Evolutionary conservation across 2,329 filamentous ascomycete genomes (phyloP).

Genomic region (Cadophora sp.): DNA sequence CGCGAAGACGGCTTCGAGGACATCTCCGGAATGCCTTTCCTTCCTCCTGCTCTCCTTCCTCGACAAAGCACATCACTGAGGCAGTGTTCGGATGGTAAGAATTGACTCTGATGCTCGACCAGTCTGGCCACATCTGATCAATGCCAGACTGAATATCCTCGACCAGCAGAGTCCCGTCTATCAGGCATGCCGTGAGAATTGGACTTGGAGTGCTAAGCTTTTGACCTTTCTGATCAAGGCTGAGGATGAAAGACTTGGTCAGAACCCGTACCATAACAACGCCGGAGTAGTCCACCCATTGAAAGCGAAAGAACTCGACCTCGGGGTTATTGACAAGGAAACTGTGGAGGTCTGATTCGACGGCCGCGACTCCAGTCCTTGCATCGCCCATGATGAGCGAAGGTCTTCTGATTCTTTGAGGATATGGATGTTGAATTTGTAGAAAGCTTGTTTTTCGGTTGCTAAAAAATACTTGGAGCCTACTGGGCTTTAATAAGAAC

Average conservation of each 20-base stretch:
- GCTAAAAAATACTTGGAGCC: not conserved
- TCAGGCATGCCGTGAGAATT: constrained; percentile 69
- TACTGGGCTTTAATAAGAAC: not conserved
- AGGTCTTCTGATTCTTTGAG: no score
- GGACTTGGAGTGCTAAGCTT: constrained; percentile 61
- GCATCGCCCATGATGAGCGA: not conserved
- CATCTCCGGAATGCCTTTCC: constrained; percentile 59
- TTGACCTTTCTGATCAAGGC: constrained; percentile 45
- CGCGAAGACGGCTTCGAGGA: constrained; percentile 67
- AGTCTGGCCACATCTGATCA: constrained; percentile 72
- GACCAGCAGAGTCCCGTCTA: constrained; percentile 59
- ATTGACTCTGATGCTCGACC: constrained; percentile 58
- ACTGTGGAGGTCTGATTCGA: constrained; percentile 5
- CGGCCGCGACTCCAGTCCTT: not conserved
- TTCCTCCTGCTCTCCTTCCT: constrained; percentile 61
- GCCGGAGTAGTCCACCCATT: constrained; percentile 78
- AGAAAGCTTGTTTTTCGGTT: no score
- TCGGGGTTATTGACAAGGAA: constrained; percentile 57
- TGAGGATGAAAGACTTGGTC: constrained; percentile 62
- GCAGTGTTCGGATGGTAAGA: constrained; percentile 59
- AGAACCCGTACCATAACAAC: constrained; percentile 70
- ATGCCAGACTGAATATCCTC: constrained; percentile 65
- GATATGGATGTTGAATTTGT: no score
- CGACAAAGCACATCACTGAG: constrained; percentile 70
- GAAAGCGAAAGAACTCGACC: constrained; percentile 72